Evolutionary conservation across 2,329 filamentous ascomycete species (phyloP).

Genomic region (Phoma sp.): DNA sequence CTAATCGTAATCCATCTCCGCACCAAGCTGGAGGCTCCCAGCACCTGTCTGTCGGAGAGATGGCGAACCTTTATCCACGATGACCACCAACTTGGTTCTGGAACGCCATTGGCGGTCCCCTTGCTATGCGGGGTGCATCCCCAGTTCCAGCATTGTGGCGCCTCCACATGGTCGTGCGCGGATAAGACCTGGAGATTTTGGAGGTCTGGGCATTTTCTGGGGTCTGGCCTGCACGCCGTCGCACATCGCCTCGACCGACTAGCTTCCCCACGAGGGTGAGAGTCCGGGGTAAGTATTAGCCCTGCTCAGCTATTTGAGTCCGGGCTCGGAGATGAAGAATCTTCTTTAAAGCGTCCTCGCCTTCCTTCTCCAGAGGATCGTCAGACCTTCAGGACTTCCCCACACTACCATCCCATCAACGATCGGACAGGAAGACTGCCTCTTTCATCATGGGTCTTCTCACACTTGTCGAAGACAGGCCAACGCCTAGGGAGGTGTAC

Average conservation of each 20-base stretch:
- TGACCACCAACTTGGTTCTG: not conserved
- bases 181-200: slow-evolving; percentile 17
- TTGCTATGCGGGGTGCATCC: slow-evolving; percentile 14
- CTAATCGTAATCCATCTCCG: slow-evolving; percentile 5
- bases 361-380: slow-evolving; percentile 4
- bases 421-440: slow-evolving; percentile 3
- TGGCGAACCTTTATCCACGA: slow-evolving; percentile 11
- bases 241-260: slow-evolving; percentile 8
- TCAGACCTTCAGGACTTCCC: slow-evolving; percentile 7
- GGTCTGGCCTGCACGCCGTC: slow-evolving; percentile 13
- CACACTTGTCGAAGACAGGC: slow-evolving; percentile 48
- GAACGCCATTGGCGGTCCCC: slow-evolving; percentile 7
- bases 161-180: slow-evolving; percentile 7
- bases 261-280: slow-evolving; percentile 19
- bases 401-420: not conserved
- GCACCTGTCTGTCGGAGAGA: not conserved
- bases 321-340: slow-evolving; percentile 17
- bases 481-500: slow-evolving; percentile 63
- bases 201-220: slow-evolving; percentile 14
- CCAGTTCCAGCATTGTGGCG: slow-evolving; percentile 9
- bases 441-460: slow-evolving; percentile 34
- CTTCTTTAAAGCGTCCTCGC: slow-evolving; percentile 8
- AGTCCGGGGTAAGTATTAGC: slow-evolving; percentile 20
- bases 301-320: slow-evolving; percentile 13
- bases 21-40: slow-evolving; percentile 1